Evolutionary conservation across 192 early-diverging fungal genomes (phyloP).

Genomic region (Obelidium mucronatum): DNA sequence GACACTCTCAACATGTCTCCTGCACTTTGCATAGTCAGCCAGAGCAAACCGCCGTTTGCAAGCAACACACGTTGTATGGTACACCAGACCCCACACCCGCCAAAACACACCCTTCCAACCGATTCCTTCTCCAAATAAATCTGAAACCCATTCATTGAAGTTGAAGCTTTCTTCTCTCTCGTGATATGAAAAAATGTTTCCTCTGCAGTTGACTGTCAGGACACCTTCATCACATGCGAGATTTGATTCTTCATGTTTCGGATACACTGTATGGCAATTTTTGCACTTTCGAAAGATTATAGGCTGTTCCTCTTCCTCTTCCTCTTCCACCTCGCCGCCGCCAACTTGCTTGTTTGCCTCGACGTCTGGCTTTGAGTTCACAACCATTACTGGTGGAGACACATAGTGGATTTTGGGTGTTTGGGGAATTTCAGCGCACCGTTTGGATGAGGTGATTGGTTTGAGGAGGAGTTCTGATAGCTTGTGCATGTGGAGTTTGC

Average conservation of each 20-base stretch:
- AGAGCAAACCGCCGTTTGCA: conserved; percentile 39
- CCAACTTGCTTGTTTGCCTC: conserved; percentile 17
- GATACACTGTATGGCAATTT: not conserved
- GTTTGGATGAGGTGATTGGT: not conserved
- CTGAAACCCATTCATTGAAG: conserved; percentile 48
- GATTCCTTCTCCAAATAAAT: conserved; percentile 8
- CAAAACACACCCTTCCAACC: conserved; percentile 52
- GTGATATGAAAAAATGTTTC: not conserved
- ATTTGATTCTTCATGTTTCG: conserved; percentile 10
- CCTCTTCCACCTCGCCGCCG: too few relatives aligned
- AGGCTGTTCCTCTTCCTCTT: conserved; percentile 36
- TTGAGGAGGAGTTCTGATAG: not conserved
- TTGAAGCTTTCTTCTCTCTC: conserved; percentile 45
- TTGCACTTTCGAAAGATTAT: conserved; percentile 10
- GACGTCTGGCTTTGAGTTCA: conserved; percentile 10
- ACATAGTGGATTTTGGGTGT: conserved; percentile 32
- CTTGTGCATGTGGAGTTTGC: conserved; percentile 36
- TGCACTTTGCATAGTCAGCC: conserved; percentile 34
- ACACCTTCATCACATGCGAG: conserved; percentile 10
- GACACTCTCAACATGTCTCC: conserved; percentile 22
- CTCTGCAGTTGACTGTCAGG: not conserved
- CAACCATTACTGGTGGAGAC: conserved; percentile 3
- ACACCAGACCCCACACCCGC: conserved; percentile 48
- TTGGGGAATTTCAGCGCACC: not conserved
- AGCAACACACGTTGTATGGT: conserved; percentile 37